These are phyloP conservation scores for Nitzschia sp. DNA, from an alignment of 108 stramenopile species.

Conservation along the genomic window DNA sequence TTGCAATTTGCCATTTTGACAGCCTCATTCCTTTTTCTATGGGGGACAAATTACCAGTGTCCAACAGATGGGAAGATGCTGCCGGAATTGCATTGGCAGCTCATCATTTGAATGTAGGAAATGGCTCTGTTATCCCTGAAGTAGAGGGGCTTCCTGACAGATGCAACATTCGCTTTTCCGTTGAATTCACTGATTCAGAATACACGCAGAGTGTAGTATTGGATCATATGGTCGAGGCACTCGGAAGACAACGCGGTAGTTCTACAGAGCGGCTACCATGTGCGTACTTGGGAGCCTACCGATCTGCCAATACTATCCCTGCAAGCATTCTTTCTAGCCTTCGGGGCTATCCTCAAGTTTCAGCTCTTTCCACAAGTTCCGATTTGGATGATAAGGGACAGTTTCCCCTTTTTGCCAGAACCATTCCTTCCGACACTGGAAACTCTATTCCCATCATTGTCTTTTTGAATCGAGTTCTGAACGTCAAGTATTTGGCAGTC, in stretches of 20 bases:
- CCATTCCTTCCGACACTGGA: constrained; percentile 47
- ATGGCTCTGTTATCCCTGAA: constrained; percentile 46
- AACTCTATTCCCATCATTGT: constrained; percentile 32
- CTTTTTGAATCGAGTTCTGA: constrained; percentile 19
- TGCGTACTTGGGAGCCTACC: constrained; percentile 51
- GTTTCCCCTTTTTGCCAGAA: constrained; percentile 46
- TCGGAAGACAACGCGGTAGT: neutral
- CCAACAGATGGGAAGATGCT: constrained; percentile 32
- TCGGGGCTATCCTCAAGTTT: constrained; percentile 56
- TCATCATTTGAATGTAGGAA: constrained; percentile 52
- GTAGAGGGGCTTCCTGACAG: constrained; percentile 40
- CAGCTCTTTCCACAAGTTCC: constrained; percentile 34
- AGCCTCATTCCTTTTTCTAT: constrained; percentile 16
- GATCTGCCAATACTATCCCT: constrained; percentile 43
- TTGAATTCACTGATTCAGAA: constrained; percentile 33
- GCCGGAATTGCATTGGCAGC: constrained; percentile 42
- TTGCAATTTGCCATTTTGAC: constrained; percentile 16
- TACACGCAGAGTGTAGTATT: constrained; percentile 3
- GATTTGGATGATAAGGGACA: constrained; percentile 43
- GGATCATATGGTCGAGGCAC: constrained; percentile 10
- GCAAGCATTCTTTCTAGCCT: constrained; percentile 50
- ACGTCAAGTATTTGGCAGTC: constrained; percentile 41
- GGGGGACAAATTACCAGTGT: constrained; percentile 3
- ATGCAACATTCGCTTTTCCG: constrained; percentile 43
- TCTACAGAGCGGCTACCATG: constrained; percentile 25